Evolutionary conservation across 176 grass and related monocot species (phyloP).

Genomic region (Rhynchospora pubera): DNA sequence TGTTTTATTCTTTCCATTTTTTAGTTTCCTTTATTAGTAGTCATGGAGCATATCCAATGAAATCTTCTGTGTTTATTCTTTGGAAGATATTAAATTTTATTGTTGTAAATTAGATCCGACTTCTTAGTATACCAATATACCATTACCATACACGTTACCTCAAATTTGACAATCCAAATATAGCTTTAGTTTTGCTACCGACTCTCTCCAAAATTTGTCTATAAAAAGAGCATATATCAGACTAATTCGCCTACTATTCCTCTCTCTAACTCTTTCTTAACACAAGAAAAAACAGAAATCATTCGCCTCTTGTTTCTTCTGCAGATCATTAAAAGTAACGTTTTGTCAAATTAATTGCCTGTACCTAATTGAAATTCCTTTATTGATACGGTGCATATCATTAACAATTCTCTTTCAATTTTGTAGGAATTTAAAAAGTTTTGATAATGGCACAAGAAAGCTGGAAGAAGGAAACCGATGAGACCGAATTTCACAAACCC

Average conservation of each 20-base stretch:
- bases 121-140: not conserved
- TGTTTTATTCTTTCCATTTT: not conserved
- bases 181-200: not conserved
- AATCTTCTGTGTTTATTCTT: not conserved
- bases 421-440: not conserved
- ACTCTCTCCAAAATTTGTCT: not conserved
- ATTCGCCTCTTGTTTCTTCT: not conserved
- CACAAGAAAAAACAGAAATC: not conserved
- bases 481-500: conserved; percentile 39
- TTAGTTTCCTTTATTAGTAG: not conserved
- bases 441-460: conserved; percentile 70
- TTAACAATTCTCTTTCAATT: not conserved
- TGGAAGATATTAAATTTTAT: not conserved
- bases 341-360: not conserved
- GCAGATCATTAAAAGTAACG: not conserved
- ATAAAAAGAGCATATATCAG: not conserved
- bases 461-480: conserved; percentile 70
- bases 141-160: not conserved
- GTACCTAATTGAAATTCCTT: not conserved
- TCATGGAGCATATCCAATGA: not conserved
- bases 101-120: not conserved
- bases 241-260: not conserved
- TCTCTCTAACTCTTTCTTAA: too few species aligned
- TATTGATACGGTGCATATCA: not conserved
- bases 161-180: not conserved